Percentiles rank a stretch among this genome's conserved stretches.
These are phyloP conservation scores for Coniella lustricola DNA, from an alignment of 2,329 filamentous ascomycete genomes.

Conservation along the genomic window DNA sequence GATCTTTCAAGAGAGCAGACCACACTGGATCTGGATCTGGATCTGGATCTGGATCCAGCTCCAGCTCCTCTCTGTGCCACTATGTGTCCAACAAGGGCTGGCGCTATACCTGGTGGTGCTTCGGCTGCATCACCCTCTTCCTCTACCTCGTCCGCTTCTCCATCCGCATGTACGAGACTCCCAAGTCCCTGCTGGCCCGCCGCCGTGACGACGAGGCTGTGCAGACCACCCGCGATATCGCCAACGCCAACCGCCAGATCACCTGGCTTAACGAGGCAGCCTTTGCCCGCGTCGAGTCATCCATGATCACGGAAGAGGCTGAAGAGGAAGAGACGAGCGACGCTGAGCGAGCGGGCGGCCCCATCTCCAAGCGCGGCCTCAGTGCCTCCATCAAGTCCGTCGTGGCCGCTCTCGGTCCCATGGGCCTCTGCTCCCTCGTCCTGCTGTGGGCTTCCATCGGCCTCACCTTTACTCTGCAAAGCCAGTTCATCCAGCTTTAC, in stretches of 20 bases:
- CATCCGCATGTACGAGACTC: slow-evolving; percentile 3
- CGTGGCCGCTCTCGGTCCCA: not conserved
- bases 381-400: not conserved
- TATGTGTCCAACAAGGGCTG: slow-evolving; percentile 7
- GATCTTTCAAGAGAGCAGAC: not conserved
- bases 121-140: slow-evolving; percentile 8
- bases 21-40: not conserved
- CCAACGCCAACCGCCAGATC: not conserved
- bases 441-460: slow-evolving; percentile 3
- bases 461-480: not conserved
- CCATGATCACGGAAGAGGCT: slow-evolving; percentile 1
- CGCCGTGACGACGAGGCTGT: slow-evolving; percentile 4
- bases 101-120: slow-evolving; percentile 8
- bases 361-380: not conserved
- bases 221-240: slow-evolving; percentile 1
- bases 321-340: not conserved
- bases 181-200: slow-evolving; percentile 5
- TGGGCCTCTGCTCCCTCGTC: not conserved
- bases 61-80: not conserved
- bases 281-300: slow-evolving; percentile 1
- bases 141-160: slow-evolving; percentile 6
- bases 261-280: slow-evolving; percentile 7
- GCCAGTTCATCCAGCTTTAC: not conserved
- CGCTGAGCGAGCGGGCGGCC: not conserved
- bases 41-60: not conserved